A percentile compares a stretch with the other conserved stretches of the same genome.
These are phyloP conservation scores for Lactarius quietus DNA, from an alignment of 768 basidiomycete genomes.

Conservation along the genomic window DNA sequence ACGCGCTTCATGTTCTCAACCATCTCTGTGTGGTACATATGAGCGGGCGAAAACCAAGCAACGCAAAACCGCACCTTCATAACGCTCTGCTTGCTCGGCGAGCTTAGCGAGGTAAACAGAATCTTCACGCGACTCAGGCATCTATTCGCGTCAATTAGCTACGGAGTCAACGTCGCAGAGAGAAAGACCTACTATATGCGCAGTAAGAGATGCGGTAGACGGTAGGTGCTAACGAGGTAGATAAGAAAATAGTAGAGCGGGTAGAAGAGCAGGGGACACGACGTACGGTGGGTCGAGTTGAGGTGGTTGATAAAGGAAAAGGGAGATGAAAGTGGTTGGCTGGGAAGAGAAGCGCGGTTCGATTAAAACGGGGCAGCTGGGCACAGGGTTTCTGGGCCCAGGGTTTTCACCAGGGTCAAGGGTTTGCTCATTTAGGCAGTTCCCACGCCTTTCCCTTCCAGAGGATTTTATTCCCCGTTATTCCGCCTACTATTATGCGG, in stretches of 20 bases:
- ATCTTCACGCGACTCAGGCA: constrained; percentile 88
- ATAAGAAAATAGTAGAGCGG: constrained; percentile 16
- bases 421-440: constrained; percentile 23
- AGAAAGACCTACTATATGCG: constrained; percentile 16
- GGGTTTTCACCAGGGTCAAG: constrained; percentile 27
- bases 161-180: constrained; percentile 7
- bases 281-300: constrained; percentile 17
- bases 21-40: constrained; percentile 61
- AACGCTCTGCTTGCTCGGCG: constrained; percentile 99
- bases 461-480: constrained; percentile 14
- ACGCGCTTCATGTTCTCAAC: constrained; percentile 99
- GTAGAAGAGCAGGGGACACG: constrained; percentile 12
- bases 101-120: constrained; percentile 99
- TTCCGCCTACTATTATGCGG: constrained; percentile 1
- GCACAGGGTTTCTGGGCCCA: constrained; percentile 29
- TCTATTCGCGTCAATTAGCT: constrained; percentile 39
- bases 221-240: constrained; percentile 21
- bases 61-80: constrained; percentile 66
- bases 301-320: constrained; percentile 26
- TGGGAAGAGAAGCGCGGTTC: constrained; percentile 20
- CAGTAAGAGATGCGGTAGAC: constrained; percentile 29
- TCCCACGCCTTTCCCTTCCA: constrained; percentile 20
- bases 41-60: constrained; percentile 20
- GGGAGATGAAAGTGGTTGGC: constrained; percentile 23
- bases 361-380: constrained; percentile 29